Conservation (phyloP, 75 land plant genomes). For the Cryptomeria japonica region DNA sequence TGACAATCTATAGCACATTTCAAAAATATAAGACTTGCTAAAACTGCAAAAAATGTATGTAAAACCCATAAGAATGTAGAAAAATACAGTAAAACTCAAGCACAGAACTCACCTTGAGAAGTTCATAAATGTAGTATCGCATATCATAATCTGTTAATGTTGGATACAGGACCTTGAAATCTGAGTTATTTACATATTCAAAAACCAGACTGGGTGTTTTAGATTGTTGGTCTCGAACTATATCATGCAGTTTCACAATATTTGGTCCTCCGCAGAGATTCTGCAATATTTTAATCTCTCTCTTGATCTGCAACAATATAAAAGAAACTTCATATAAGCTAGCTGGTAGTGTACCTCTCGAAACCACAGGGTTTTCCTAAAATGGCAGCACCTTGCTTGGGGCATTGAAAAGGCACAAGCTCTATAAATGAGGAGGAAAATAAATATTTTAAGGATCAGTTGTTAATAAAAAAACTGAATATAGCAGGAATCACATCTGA, state of each 20-base stretch:
- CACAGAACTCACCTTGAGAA: slow-evolving; percentile 63
- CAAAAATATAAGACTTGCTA: not conserved
- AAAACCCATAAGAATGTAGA: not conserved
- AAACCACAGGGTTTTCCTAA: not conserved
- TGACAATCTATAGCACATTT: not conserved
- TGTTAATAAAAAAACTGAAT: not conserved
- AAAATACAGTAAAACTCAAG: not conserved
- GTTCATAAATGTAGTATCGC: slow-evolving; percentile 85
- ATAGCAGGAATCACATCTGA: not conserved
- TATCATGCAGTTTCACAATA: slow-evolving; percentile 83
- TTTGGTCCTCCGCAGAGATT: slow-evolving; percentile 93
- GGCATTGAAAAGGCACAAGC: not conserved
- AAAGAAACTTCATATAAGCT: not conserved
- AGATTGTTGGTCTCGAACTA: slow-evolving; percentile 86
- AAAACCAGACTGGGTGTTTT: slow-evolving; percentile 89
- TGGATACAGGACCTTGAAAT: slow-evolving; percentile 89
- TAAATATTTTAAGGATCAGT: not conserved
- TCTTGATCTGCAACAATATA: slow-evolving; percentile 67
- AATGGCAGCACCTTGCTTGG: not conserved
- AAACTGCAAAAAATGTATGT: not conserved
- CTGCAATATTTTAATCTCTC: slow-evolving; percentile 90
- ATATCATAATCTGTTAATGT: slow-evolving; percentile 80
- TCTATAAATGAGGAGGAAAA: not conserved
- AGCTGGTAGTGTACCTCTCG: not conserved
- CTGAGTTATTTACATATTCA: slow-evolving; percentile 89